Evolutionary conservation across 495 filamentous ascomycete species (phyloP).

Genomic region (Neurospora sp.): DNA sequence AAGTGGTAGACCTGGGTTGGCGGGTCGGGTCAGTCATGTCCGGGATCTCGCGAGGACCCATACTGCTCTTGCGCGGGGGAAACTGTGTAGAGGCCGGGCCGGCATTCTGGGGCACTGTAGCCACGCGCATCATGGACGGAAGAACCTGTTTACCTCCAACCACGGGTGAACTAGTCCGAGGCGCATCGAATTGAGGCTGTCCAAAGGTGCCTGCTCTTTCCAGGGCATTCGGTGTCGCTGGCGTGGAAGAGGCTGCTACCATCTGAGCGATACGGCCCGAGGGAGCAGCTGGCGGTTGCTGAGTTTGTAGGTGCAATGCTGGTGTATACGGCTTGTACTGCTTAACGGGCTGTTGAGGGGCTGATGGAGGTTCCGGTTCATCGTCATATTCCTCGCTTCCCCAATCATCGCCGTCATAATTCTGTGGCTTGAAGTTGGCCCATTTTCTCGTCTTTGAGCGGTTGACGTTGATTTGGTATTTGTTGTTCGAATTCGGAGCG

Average conservation of each 20-base stretch:
- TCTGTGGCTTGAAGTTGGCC: slow-evolving; percentile 79
- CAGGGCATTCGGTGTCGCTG: neutral
- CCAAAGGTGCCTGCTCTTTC: neutral
- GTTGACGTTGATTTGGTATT: slow-evolving; percentile 67
- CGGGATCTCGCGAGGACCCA: slow-evolving; percentile 35
- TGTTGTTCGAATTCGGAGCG: slow-evolving; percentile 14
- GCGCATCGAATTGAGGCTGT: neutral
- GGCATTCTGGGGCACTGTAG: slow-evolving; percentile 13
- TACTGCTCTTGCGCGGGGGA: slow-evolving; percentile 52
- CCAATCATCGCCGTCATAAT: slow-evolving; percentile 93
- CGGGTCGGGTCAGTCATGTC: slow-evolving; percentile 12
- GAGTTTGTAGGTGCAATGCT: slow-evolving; percentile 13
- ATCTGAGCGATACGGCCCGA: neutral
- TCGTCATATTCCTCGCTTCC: slow-evolving; percentile 76
- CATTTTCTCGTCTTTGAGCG: slow-evolving; percentile 89
- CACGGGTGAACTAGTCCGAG: neutral
- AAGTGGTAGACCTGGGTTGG: slow-evolving; percentile 8
- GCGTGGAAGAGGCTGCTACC: neutral
- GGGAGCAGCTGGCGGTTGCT: slow-evolving; percentile 1
- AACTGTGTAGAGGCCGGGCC: slow-evolving; percentile 27
- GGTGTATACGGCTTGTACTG: slow-evolving; percentile 14
- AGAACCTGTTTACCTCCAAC: neutral
- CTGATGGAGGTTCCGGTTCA: slow-evolving; percentile 36
- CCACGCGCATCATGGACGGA: slow-evolving; percentile 4
- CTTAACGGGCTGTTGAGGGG: slow-evolving; percentile 22